Evolutionary conservation across 2,329 filamentous ascomycete genomes (phyloP), one percentile per base, ranked within the genome.

Genomic region (Cryoendolithus antarcticus): DNA sequence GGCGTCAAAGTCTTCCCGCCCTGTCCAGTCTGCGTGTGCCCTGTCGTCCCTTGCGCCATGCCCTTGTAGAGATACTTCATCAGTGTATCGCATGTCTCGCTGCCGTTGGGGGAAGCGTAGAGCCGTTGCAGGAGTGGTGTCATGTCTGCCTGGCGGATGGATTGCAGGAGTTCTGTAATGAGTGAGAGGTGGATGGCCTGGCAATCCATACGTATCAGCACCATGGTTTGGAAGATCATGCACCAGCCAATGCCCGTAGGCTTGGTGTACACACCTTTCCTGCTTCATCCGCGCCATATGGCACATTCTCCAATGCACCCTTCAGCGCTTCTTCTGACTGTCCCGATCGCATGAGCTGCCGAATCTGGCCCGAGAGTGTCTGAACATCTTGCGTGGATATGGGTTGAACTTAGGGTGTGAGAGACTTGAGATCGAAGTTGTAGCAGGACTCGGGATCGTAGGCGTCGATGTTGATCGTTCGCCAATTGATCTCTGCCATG

Each of bases 1-100:
- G 86, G 85, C 19, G 83, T 74, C 41, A 74, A 61, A 30, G 63
- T 67, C 43, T 51, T 56, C 43, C 31, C 53, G 44, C 37, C 55
- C 19, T 21, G 19, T 21, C 19, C 19, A 21, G 19, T 21, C 19
- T 21, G 19, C 12, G 45, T 41, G 12, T 43, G 44, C 10, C 41
- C 53, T 19, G 49, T 50, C 10, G 57, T 50, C n/a, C 54, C 48
- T 44, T 66, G 61, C 35, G 62, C 60, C 88, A 95, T 94, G 51
- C 88, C 88, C 67, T 93, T 94, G 56, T 75, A 95, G 78, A 95
- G 70, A 65, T 95, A 98, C 69, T 98, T 98, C 84, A 94, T 94
- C 61, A 98, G 67, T 37, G 89, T 86, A 62, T 98, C 91, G 50
- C 93, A 67, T 44, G 83, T 73, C 64, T 96, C 91, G 45, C 76